Base-by-base conservation (phyloP, 1,284 basidiomycete species). In the Irpex sp. region DNA sequence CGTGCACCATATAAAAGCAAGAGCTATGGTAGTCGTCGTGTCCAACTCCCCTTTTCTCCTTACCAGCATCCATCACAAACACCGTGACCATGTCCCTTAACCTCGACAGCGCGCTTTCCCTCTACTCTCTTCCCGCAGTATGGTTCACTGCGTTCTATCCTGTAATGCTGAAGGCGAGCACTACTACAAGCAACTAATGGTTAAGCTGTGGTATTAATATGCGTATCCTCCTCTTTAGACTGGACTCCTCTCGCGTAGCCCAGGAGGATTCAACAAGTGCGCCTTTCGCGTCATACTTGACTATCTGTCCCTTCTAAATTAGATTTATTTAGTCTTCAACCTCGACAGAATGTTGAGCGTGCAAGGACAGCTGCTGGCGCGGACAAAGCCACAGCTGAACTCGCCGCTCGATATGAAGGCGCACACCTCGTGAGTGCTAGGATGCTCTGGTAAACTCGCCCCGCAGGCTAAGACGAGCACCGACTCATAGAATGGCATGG, bases 71-170 rank as follows among this genome's bases (percentile, higher is more conserved):
- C 8, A 13, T 31, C 11, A n/a, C 26, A 13, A 11, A n/a, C 11
- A 31, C 13, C 34, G 11, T 21, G 9, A 59, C 59, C 9, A 64
- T 62, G 63, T 13, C 58, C 17, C 13, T 58, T 55, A 64, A 40
- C 57, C 49, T 64, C 56, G 48, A 59, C 52, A 62, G 55, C 37
- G 55, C 54, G 5, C 63, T 64, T 48, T 55, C 59, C 26, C 63
- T 64, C 9, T 64, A 64, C 51, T 64, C 63, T n/a, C 61, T 64
- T 44, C 63, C 63, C 7, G 56, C 49, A 11, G 57, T 64, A 17
- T 64, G 63, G 63, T n/a, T 26, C 21, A 64, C 60, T 60, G 63
- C 63, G 36, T 64, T 64, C 34, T 58, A 54, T 56, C 63, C 63
- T 31, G 48, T 19, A 2, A 31, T 44, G 19, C n/a, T 47, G 44